Percentiles rank a stretch among this genome's conserved stretches.
These are phyloP conservation scores for Trichosporon sp. DNA, from an alignment of 1,284 basidiomycete genomes.

Conservation along the genomic window DNA sequence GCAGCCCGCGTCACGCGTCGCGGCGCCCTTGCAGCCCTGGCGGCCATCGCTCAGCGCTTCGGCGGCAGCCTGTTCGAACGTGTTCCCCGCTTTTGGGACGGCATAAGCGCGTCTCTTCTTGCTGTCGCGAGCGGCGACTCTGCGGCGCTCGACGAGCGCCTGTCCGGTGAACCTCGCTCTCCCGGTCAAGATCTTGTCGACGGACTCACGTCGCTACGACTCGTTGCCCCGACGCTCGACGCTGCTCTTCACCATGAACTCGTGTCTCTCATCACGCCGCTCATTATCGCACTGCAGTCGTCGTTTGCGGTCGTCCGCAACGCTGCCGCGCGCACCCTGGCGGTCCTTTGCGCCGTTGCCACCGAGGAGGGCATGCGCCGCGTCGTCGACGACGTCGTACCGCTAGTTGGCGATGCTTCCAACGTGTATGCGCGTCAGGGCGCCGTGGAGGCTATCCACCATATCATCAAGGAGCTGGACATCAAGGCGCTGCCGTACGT, in stretches of 20 bases:
- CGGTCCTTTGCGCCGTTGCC: conserved; percentile 80
- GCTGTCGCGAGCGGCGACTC: not conserved
- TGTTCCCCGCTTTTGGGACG: conserved; percentile 90
- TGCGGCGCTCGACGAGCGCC: conserved; percentile 4
- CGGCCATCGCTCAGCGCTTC: conserved; percentile 72
- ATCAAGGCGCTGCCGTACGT: conserved; percentile 95
- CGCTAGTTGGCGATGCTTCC: conserved; percentile 74
- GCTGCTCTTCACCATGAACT: conserved; percentile 66
- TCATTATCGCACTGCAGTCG: conserved; percentile 73
- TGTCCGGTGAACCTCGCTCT: conserved; percentile 17
- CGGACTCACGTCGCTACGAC: conserved; percentile 81
- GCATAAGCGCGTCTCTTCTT: conserved; percentile 70
- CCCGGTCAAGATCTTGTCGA: conserved; percentile 93
- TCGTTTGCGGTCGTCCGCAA: conserved; percentile 84
- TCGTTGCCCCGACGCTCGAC: conserved; percentile 72
- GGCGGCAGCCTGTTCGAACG: conserved; percentile 66
- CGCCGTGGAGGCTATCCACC: conserved; percentile 81
- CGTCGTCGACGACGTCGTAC: conserved; percentile 80
- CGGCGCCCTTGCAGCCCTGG: conserved; percentile 80
- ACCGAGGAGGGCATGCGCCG: conserved; percentile 80
- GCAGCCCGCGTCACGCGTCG: conserved; percentile 57
- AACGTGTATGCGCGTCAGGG: conserved; percentile 81
- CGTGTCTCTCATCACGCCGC: conserved; percentile 66
- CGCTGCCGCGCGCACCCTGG: conserved; percentile 78
- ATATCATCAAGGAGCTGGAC: conserved; percentile 89